A percentile compares a stretch with the other conserved stretches of the same genome.
These are phyloP conservation scores for Trypanosoma caninum DNA, from an alignment of 208 protist genomes.

Conservation along the genomic window DNA sequence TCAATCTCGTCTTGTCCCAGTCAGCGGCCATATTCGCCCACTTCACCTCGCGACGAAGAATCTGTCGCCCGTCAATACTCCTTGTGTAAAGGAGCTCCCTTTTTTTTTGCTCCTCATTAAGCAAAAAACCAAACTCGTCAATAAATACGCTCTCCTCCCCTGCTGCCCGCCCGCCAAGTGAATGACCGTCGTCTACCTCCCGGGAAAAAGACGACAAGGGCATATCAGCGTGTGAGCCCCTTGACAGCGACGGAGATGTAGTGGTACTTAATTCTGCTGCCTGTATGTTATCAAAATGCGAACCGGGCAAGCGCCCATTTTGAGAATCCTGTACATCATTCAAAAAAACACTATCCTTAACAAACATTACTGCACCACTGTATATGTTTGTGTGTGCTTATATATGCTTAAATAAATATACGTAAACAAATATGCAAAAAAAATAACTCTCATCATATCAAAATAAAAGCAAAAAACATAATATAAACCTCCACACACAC, in stretches of 20 bases:
- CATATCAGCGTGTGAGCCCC: too few relatives aligned
- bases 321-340: too few relatives aligned
- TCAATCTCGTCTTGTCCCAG: conserved; percentile 72
- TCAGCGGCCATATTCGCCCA: conserved; percentile 87
- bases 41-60: conserved; percentile 81
- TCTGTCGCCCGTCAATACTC: conserved; percentile 61
- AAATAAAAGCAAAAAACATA: too few relatives aligned
- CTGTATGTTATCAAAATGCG: too few relatives aligned
- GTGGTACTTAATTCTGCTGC: too few relatives aligned
- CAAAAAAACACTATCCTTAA: conserved; percentile 24
- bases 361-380: neutral
- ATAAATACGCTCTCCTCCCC: conserved; percentile 71
- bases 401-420: conserved; percentile 8
- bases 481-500: neutral
- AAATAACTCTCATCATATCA: too few relatives aligned
- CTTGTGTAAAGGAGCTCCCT: conserved; percentile 62
- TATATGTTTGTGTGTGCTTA: neutral
- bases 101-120: conserved; percentile 64
- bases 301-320: too few relatives aligned
- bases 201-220: too few relatives aligned
- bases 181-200: neutral
- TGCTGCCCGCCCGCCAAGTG: conserved; percentile 23
- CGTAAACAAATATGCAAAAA: conserved; percentile 1
- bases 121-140: conserved; percentile 89
- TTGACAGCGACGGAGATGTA: too few relatives aligned